A percentile compares a stretch with the other conserved stretches of the same genome.
phyloP scores from a whole-genome alignment of 2,329 filamentous ascomycete genomes.

The Mycosphaerella arachidis region DNA sequence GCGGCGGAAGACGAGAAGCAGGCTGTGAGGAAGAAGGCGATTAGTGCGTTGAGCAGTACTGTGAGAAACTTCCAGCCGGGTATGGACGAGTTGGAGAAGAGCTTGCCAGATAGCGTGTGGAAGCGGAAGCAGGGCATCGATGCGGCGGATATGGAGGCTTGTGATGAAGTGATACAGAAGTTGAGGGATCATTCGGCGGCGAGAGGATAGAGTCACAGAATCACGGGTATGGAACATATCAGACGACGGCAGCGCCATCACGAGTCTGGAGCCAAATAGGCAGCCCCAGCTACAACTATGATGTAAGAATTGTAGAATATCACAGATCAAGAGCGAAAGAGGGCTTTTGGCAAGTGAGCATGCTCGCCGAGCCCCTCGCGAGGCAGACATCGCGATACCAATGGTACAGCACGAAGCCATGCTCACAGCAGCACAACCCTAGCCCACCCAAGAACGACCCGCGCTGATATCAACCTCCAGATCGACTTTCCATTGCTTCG shows the following conservation, averaged over 20 bases:
- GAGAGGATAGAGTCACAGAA: slow-evolving; percentile 2
- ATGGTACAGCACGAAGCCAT: neutral
- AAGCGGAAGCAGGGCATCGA: slow-evolving; percentile 59
- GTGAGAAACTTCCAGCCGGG: slow-evolving; percentile 84
- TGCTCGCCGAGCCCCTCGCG: no score
- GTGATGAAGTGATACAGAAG: slow-evolving; percentile 52
- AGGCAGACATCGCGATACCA: no score
- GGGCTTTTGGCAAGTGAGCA: no score
- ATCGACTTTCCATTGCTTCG: neutral
- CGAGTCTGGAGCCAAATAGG: no score
- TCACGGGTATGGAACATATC: neutral
- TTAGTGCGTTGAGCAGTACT: slow-evolving; percentile 81
- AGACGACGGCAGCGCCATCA: neutral
- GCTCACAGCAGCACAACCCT: neutral
- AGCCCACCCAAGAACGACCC: neutral
- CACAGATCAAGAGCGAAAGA: no score
- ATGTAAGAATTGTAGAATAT: no score
- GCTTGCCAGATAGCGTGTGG: slow-evolving; percentile 59
- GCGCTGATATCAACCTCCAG: neutral
- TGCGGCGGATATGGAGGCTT: slow-evolving; percentile 78
- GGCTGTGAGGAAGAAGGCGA: slow-evolving; percentile 74
- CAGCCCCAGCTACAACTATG: no score
- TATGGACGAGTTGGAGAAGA: slow-evolving; percentile 61
- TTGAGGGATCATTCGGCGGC: slow-evolving; percentile 28
- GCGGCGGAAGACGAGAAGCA: slow-evolving; percentile 56